Evolutionary conservation across 2,329 filamentous ascomycete species (phyloP), one percentile per base, ranked within the genome.

Genomic region (Colletotrichum sp.): DNA sequence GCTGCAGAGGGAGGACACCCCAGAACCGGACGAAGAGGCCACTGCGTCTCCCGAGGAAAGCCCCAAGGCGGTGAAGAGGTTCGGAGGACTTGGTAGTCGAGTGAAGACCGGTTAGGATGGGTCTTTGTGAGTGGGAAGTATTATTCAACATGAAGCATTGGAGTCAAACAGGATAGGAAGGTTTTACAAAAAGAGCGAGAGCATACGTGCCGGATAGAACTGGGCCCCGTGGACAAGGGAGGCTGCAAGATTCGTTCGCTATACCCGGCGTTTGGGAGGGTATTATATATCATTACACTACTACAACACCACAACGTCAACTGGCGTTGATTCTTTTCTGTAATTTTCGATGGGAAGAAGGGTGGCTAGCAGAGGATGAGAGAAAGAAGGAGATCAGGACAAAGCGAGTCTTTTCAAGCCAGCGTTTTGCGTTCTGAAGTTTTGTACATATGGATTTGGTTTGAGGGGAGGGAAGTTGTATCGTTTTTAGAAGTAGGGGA

Each of bases 61-160:
- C 15, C 74, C 74, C 27, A 69, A 32, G 27, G 34, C 70, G 1
- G n/a, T 39, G 39, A 76, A 74, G 30, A 49, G 57, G 29, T 74
- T 74, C n/a, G n/a, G 32, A 2, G 71, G 65, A 6, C 7, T 76
- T 59, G 39, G 39, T 25, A 75, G 27, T 65, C 74, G 74, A 5
- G 70, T 76, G 16, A 74, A 76, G 70, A 76, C 74, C n/a, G 74
- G 74, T 15, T 69, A 34, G 36, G 68, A 27, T 8, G 8, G 29
- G 15, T 52, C 8, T 4, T 64, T 6, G 30, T 8, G 44, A 52
- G 12, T 4, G 44, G n/a, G n/a, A 13, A 52, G n/a, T 52, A 52
- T 52, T 52, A 52, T 52, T 52, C 44, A 52, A 52, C 44, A 52
- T 13, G n/a, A 52, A 52, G 44, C 44, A 8, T 52, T 34, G 32